Conservation (phyloP, 1,284 basidiomycete species). For the Irpex lacteus region DNA sequence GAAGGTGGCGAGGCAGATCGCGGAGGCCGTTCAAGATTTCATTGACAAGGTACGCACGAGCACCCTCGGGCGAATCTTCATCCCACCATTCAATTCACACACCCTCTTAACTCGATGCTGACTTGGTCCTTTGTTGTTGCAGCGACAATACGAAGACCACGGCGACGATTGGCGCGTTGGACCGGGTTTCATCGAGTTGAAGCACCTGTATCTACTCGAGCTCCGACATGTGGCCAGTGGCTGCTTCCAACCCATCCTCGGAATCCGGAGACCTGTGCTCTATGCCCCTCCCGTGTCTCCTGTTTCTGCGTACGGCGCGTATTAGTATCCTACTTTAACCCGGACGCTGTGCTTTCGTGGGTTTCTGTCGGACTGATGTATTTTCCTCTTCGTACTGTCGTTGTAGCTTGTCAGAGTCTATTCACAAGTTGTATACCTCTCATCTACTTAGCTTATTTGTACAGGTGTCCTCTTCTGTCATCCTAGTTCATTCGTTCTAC, state of each 20-base stretch:
- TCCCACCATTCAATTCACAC: background rate
- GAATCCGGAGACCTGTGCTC: background rate
- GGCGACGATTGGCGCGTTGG: constrained; percentile 2
- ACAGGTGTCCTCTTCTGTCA: no score
- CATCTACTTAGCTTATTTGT: no score
- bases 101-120: background rate
- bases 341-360: no score
- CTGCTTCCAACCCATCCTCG: constrained; percentile 4
- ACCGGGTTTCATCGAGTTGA: constrained; percentile 7
- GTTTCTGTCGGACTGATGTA: no score
- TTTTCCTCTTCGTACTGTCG: no score
- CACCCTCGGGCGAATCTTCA: background rate
- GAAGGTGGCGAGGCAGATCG: background rate
- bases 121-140: background rate
- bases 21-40: constrained; percentile 4
- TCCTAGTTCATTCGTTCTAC: no score
- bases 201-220: constrained; percentile 1
- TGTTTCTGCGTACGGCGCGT: background rate
- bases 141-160: background rate
- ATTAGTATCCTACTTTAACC: background rate
- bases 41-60: constrained; percentile 1
- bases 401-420: no score
- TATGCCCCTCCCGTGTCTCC: background rate
- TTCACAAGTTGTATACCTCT: no score
- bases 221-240: constrained; percentile 5